Evolutionary conservation across 2,329 filamentous ascomycete species (phyloP), one percentile per base, ranked within the genome.

Genomic region (Metarhizium album): DNA sequence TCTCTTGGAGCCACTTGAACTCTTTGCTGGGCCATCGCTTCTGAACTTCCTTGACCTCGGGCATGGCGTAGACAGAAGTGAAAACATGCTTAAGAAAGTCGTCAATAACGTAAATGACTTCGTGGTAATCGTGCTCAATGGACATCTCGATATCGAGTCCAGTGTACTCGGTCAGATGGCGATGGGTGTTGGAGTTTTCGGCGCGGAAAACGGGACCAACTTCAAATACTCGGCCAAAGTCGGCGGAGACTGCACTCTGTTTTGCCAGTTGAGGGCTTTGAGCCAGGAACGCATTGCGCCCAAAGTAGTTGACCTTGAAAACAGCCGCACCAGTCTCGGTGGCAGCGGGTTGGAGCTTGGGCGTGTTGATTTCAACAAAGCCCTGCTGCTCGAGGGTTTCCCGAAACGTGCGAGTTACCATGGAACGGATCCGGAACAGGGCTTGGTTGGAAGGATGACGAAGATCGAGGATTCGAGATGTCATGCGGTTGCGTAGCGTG

Each of bases 131-230:
- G 59, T 87, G 82, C 47, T 90, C 84, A 55, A 96, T 88, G 3
- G 84, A 79, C 91, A 96, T 96, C 64, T 96, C 90, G 18, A 96
- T 68, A 75, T 96, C 90, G 29, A 96, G 74, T 50, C 90, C 90
- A 4, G 90, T 96, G 65, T 94, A 96, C 66, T 96, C 90, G 0
- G 90, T 95, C 74, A 96, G 74, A 65, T 96, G 90, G 37, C 90
- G 83, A 62, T 95, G 90, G 0, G 90, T 96, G 67, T 96, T 96
- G 63, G 87, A 94, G 71, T 96, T 94, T 65, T 96, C 90, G 1
- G 90, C 90, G 58, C 90, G 83, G 75, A 96, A 96, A 6, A 96
- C 90, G 4, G 59, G 65, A 52, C 71, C 64, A 50, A 74, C 64
- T 58, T 96, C 90, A 61, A 91, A 96, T 6, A 96, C 90, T 47